These are phyloP conservation scores for Wallacemonas collosoma DNA, from an alignment of 208 protist species.

Conservation along the genomic window DNA sequence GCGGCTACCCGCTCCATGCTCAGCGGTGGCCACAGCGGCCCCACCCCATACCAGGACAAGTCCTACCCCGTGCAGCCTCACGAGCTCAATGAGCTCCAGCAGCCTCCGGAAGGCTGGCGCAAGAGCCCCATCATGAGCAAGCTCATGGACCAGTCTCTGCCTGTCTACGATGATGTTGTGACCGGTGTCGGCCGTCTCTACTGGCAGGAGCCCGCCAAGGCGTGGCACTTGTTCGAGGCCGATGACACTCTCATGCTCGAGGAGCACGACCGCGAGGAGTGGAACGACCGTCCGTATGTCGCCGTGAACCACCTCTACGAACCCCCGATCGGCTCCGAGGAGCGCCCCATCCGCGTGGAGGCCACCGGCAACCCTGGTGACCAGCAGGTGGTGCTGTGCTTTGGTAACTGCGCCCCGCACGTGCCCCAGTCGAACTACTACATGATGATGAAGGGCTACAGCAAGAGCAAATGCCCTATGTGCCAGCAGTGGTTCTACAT, in stretches of 20 bases:
- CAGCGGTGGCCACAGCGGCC: conserved; percentile 53
- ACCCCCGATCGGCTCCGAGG: conserved; percentile 85
- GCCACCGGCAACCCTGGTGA: conserved; percentile 83
- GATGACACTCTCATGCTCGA: conserved; percentile 91
- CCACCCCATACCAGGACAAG: conserved; percentile 84
- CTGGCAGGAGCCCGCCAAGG: conserved; percentile 89
- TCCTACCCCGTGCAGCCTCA: conserved; percentile 86
- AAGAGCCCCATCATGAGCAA: conserved; percentile 91
- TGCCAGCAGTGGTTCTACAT: conserved; percentile 91
- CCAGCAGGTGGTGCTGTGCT: conserved; percentile 84
- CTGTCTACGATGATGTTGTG: conserved; percentile 88
- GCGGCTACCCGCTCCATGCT: conserved; percentile 65
- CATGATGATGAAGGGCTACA: conserved; percentile 93
- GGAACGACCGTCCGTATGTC: conserved; percentile 88
- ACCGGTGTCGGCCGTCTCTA: conserved; percentile 77
- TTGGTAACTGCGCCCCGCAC: conserved; percentile 90
- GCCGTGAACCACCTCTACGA: conserved; percentile 92
- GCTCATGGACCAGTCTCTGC: conserved; percentile 86
- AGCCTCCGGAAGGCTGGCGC: conserved; percentile 77
- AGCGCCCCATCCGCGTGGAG: conserved; percentile 87
- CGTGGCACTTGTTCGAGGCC: conserved; percentile 86
- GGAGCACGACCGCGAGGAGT: conserved; percentile 92
- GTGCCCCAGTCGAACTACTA: conserved; percentile 90
- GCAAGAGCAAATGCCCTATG: conserved; percentile 89
- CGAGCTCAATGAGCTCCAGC: conserved; percentile 74